phyloP scores from a whole-genome alignment of 352 stramenopile genomes.

The Elongisporangium prolatum region DNA sequence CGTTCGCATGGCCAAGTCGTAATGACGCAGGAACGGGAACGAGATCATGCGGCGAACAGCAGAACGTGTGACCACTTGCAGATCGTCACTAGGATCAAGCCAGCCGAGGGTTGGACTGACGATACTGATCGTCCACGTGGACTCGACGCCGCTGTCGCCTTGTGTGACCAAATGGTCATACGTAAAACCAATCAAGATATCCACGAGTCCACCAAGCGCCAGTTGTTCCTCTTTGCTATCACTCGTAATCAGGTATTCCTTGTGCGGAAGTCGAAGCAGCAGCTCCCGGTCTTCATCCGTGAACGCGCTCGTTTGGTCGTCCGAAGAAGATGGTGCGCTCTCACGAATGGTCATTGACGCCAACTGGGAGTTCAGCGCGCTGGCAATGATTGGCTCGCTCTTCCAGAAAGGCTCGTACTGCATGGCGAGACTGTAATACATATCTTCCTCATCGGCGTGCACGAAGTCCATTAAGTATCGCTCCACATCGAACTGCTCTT shows the following conservation, averaged over 20 bases:
- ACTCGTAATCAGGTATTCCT: conserved; percentile 71
- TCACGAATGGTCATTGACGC: conserved; percentile 16
- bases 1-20: conserved; percentile 74
- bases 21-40: conserved; percentile 95
- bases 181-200: conserved; percentile 93
- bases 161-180: conserved; percentile 96
- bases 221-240: conserved; percentile 49
- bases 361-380: conserved; percentile 21
- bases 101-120: conserved; percentile 93
- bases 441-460: conserved; percentile 85
- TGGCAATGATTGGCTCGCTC: neutral
- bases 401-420: conserved; percentile 89
- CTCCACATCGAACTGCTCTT: conserved; percentile 93
- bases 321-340: conserved; percentile 2
- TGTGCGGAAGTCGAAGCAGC: conserved; percentile 60
- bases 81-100: conserved; percentile 81
- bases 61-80: conserved; percentile 57
- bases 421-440: conserved; percentile 91
- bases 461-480: conserved; percentile 95
- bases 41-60: conserved; percentile 89
- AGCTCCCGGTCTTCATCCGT: conserved; percentile 71
- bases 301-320: conserved; percentile 16
- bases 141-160: conserved; percentile 95
- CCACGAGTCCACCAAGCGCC: conserved; percentile 84
- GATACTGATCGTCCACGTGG: conserved; percentile 95